Evolutionary conservation across 2,329 filamentous ascomycete species (phyloP).

Genomic region (Diplocarpon rosae): DNA sequence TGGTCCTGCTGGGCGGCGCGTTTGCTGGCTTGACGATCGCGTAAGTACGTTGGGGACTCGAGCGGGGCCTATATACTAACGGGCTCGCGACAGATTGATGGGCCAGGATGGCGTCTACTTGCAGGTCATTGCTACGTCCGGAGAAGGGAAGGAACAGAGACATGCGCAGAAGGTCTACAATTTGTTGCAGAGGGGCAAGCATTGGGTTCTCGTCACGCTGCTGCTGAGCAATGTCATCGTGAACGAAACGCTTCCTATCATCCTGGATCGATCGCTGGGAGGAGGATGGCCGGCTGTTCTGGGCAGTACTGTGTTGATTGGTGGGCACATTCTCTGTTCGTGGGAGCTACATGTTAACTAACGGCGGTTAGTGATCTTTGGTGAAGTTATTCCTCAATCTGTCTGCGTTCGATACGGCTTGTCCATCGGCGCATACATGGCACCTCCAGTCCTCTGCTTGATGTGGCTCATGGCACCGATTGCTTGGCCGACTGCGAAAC

Average conservation of each 20-base stretch:
- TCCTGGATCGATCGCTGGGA: slow-evolving; percentile 85
- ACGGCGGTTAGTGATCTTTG: slow-evolving; percentile 71
- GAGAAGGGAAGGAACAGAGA: slow-evolving; percentile 72
- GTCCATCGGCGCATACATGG: slow-evolving; percentile 89
- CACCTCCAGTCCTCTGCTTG: slow-evolving; percentile 71
- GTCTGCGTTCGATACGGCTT: slow-evolving; percentile 93
- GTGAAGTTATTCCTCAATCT: slow-evolving; percentile 91
- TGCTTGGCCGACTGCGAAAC: slow-evolving; percentile 89
- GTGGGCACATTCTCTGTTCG: slow-evolving; percentile 37
- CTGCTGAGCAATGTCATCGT: slow-evolving; percentile 95
- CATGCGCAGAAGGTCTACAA: slow-evolving; percentile 74
- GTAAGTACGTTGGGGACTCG: slow-evolving; percentile 34
- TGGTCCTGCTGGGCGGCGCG: slow-evolving; percentile 81
- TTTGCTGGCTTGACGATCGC: slow-evolving; percentile 93
- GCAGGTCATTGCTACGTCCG: slow-evolving; percentile 82
- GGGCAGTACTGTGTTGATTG: slow-evolving; percentile 86
- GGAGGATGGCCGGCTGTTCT: slow-evolving; percentile 91
- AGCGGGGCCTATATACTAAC: neutral
- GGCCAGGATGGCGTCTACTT: slow-evolving; percentile 88
- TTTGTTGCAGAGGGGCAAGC: slow-evolving; percentile 78
- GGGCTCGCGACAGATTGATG: slow-evolving; percentile 27
- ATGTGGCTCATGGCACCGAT: slow-evolving; percentile 90
- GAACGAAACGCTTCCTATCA: slow-evolving; percentile 91
- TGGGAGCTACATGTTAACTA: slow-evolving; percentile 21
- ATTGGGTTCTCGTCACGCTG: slow-evolving; percentile 94